These are phyloP conservation scores for Leishmania lainsoni DNA, from an alignment of 208 protist species.

Conservation along the genomic window DNA sequence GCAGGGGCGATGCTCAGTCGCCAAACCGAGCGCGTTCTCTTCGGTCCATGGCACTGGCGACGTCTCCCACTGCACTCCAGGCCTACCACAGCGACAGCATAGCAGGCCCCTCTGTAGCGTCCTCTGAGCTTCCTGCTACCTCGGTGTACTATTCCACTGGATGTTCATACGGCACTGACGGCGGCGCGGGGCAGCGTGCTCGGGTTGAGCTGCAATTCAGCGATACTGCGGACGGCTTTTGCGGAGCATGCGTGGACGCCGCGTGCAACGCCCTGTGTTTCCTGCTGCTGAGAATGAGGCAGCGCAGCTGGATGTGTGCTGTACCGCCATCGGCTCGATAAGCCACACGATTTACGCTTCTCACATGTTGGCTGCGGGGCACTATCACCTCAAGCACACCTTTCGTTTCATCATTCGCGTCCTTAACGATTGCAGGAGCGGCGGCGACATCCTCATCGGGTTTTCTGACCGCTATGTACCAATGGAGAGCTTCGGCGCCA, in stretches of 20 bases:
- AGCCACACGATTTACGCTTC: constrained; percentile 41
- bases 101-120: not conserved
- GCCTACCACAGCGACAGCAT: not conserved
- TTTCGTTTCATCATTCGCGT: constrained; percentile 20
- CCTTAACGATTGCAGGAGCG: constrained; percentile 20
- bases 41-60: not conserved
- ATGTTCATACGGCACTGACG: not conserved
- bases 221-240: constrained; percentile 27
- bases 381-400: constrained; percentile 17
- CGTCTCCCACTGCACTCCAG: not conserved
- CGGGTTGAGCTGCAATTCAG: constrained; percentile 18
- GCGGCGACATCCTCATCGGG: constrained; percentile 43
- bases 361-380: constrained; percentile 14
- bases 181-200: not conserved
- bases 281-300: not conserved
- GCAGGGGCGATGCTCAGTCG: not conserved
- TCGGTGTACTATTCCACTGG: not conserved
- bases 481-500: constrained; percentile 50
- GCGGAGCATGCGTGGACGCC: constrained; percentile 20
- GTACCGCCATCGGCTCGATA: constrained; percentile 40
- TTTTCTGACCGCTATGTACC: constrained; percentile 60
- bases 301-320: constrained; percentile 15
- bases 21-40: not conserved
- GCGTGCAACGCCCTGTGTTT: constrained; percentile 20
- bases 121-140: not conserved